These are phyloP conservation scores for Bipolaris zeicola DNA, from an alignment of 2,329 filamentous ascomycete genomes.

Conservation along the genomic window DNA sequence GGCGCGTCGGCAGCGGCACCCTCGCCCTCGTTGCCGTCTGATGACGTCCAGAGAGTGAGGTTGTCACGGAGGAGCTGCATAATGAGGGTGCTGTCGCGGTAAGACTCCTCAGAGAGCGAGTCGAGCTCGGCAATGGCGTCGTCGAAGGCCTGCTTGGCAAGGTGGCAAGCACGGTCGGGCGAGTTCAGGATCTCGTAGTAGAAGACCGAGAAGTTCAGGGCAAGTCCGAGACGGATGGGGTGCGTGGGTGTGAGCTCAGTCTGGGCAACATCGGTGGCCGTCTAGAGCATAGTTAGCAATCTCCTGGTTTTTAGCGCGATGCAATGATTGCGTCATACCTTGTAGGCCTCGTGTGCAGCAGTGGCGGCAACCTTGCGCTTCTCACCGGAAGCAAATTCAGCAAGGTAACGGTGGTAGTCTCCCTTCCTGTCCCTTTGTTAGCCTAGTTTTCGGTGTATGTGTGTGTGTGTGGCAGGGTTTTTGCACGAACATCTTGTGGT, in stretches of 20 bases:
- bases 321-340: slow-evolving; percentile 65
- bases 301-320: slow-evolving; percentile 13
- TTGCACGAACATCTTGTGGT: slow-evolving; percentile 96
- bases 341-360: slow-evolving; percentile 93
- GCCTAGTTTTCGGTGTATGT: slow-evolving; percentile 13
- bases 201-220: slow-evolving; percentile 99
- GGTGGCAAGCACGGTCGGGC: slow-evolving; percentile 94
- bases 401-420: slow-evolving; percentile 94
- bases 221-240: slow-evolving; percentile 96
- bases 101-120: slow-evolving; percentile 95
- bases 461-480: not conserved
- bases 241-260: slow-evolving; percentile 96
- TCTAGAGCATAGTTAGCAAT: slow-evolving; percentile 59
- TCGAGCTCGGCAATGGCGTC: slow-evolving; percentile 98
- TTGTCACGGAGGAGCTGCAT: slow-evolving; percentile 99
- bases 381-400: slow-evolving; percentile 90
- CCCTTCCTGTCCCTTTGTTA: slow-evolving; percentile 72
- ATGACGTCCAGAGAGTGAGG: slow-evolving; percentile 96
- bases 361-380: slow-evolving; percentile 89
- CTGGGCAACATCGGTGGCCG: slow-evolving; percentile 96
- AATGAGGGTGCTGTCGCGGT: slow-evolving; percentile 98
- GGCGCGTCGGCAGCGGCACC: slow-evolving; percentile 62
- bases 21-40: slow-evolving; percentile 82
- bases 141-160: slow-evolving; percentile 98
- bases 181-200: slow-evolving; percentile 99